Evolutionary conservation across 2,329 filamentous ascomycete species (phyloP), one percentile per base, ranked within the genome.

Genomic region (Daldinia sp.): DNA sequence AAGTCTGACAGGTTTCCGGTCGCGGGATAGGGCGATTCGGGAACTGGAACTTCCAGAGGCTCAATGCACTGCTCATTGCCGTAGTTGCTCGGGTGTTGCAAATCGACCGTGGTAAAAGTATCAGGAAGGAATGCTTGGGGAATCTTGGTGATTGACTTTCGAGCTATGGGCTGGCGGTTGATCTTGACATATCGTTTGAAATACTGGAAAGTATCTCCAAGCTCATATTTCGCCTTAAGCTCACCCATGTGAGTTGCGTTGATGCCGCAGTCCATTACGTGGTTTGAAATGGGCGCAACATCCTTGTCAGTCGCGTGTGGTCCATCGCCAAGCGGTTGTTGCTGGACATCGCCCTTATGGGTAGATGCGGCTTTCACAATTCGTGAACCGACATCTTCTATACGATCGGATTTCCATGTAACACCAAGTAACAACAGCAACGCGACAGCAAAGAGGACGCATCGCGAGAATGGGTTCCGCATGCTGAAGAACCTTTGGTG

Each of bases 1-100:
- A 88, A 86, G 67, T 87, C 85, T 41, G 85, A 86, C 10, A 85
- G 82, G 66, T 88, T 85, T 62, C 84, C 86, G 1, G 82, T 82
- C 2, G 79, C 76, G 4, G 87, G 86, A 64, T 80, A 83, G 2
- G 82, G 82, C 0, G 87, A 88, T 51, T 80, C 80, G 6, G 86
- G 77, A 3, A 88, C 86, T 0, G 83, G 81, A 6, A 88, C 80
- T 37, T 85, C 80, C 15, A 89, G 79, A 0, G 87, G 85, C 60
- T 82, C 80, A 18, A 81, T 77, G 70, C 87, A 89, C 20, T 77
- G 75, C 62, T 85, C 81, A 26, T 79, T 72, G 6, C 75, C 72
- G 58, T 83, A 81, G 44, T 76, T 78, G 63, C 72, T 74, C n/a
- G 79, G 77, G 69, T 82, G 82, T 60, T 78, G 79, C 26, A 86